Evolutionary conservation across 2,329 filamentous ascomycete species (phyloP).

Genomic region (Aspergillus luchuensis): DNA sequence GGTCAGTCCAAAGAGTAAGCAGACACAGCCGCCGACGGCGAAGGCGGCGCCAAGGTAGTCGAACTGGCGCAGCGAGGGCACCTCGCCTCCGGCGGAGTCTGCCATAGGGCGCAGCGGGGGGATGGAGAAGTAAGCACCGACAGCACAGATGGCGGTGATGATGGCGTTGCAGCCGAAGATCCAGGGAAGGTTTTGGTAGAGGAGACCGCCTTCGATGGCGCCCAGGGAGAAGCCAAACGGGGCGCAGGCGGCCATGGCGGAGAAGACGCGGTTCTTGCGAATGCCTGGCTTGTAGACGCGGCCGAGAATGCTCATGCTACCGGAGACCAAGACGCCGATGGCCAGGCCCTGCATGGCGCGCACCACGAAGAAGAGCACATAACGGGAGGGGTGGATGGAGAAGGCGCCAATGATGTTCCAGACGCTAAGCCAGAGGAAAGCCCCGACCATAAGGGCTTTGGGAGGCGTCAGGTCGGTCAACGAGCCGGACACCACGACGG

Average conservation of each 20-base stretch:
- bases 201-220: slow-evolving; percentile 45
- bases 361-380: slow-evolving; percentile 41
- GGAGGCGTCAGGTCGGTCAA: slow-evolving; percentile 45
- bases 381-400: slow-evolving; percentile 38
- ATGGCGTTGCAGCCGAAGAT: slow-evolving; percentile 50
- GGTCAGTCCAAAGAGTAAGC: slow-evolving; percentile 61
- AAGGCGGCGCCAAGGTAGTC: slow-evolving; percentile 47
- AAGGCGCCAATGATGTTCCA: slow-evolving; percentile 46
- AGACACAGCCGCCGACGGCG: slow-evolving; percentile 54
- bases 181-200: slow-evolving; percentile 45
- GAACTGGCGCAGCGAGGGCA: slow-evolving; percentile 34
- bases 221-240: slow-evolving; percentile 50
- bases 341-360: slow-evolving; percentile 51
- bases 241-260: slow-evolving; percentile 51
- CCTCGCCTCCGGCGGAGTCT: slow-evolving; percentile 31
- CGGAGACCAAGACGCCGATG: slow-evolving; percentile 53
- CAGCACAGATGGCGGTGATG: slow-evolving; percentile 38
- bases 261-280: slow-evolving; percentile 53
- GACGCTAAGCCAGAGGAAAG: slow-evolving; percentile 45
- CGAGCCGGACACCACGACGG: slow-evolving; percentile 44
- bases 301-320: slow-evolving; percentile 52
- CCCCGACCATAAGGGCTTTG: slow-evolving; percentile 45
- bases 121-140: slow-evolving; percentile 45
- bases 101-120: slow-evolving; percentile 39
- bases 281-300: slow-evolving; percentile 48